Base-by-base conservation (phyloP, 176 grass and related monocot species). In the Oryza meyeriana region DNA sequence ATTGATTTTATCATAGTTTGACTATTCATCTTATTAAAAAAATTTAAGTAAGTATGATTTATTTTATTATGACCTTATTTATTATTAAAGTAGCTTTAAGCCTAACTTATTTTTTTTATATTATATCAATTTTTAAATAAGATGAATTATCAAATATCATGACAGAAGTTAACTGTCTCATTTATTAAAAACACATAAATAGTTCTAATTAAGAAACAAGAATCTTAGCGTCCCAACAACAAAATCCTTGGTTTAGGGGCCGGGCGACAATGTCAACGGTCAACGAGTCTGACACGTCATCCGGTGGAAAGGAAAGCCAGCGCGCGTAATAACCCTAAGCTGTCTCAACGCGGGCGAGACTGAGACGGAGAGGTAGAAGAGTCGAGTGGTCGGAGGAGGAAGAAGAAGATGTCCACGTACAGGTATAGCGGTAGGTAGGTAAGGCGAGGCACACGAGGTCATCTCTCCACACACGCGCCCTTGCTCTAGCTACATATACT, bases 381-480 rank as follows among this genome's bases (percentile, higher is more conserved):
- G 47, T 50, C 36, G 28, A 17, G 85, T 13, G 40, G 40, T 1
- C 18, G 10, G 5, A 63, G 33, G 42, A 63, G 12, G 33, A 41
- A 5, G 45, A 32, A 26, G 71, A 44, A 77, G 55, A 1, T 42
- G 72, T 89, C 87, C 87, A 38, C 77, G 16, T 61, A 59, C n/a
- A n/a, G n/a, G n/a, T n/a, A n/a, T n/a, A n/a, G n/a, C n/a, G 87
- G 82, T 71, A 71, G 78, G 69, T 74, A 25, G 3, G 25, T 22
- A 18, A 29, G 42, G 26, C 8, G 14, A 3, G 12, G 25, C 18
- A 30, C 18, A 52, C 48, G 48, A 27, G 69, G 74, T 79, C 74
- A 7, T 31, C 48, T 18, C 69, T 38, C 55, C 69, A 74, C 76
- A 79, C 42, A 50, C 52, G 16, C 79, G 27, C 6, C n/a, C 30